Percentiles rank a stretch among this genome's conserved stretches.
These are phyloP conservation scores for Amyloporia xantha DNA, from an alignment of 768 basidiomycete genomes.

Conservation along the genomic window DNA sequence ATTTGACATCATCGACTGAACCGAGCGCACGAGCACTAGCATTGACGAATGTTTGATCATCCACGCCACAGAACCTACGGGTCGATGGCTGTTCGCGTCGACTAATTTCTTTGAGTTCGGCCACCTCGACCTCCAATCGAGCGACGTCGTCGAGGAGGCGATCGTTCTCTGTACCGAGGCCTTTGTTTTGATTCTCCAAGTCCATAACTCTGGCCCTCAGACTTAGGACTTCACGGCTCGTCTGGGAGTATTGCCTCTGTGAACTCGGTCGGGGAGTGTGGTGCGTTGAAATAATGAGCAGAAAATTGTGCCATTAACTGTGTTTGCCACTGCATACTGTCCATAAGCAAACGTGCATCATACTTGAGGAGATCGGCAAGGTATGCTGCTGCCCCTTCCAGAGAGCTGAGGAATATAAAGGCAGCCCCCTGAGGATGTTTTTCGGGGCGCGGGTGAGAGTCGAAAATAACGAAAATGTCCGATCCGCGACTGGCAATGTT, in stretches of 20 bases:
- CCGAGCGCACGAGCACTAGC: too few species aligned
- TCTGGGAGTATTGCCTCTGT: conserved; percentile 39
- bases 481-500: conserved; percentile 19
- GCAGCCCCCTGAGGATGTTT: conserved; percentile 55
- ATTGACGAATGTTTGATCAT: too few species aligned
- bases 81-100: too few species aligned
- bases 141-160: conserved; percentile 3
- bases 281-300: conserved; percentile 47
- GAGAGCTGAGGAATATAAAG: conserved; percentile 44
- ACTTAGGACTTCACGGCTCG: conserved; percentile 40
- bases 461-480: conserved; percentile 54
- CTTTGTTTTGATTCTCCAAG: conserved; percentile 26
- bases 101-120: conserved; percentile 13
- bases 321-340: conserved; percentile 55
- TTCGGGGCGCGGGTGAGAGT: conserved; percentile 54
- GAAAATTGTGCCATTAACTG: conserved; percentile 57
- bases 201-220: conserved; percentile 35
- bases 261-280: conserved; percentile 20
- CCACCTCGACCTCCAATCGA: conserved; percentile 23
- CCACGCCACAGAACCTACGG: too few species aligned
- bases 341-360: conserved; percentile 37
- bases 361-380: conserved; percentile 43
- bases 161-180: conserved; percentile 16
- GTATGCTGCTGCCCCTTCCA: conserved; percentile 36
- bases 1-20: too few species aligned